Evolutionary conservation across 257 asterid genomes (phyloP).

Genomic region (Nicotiana tabacum): DNA sequence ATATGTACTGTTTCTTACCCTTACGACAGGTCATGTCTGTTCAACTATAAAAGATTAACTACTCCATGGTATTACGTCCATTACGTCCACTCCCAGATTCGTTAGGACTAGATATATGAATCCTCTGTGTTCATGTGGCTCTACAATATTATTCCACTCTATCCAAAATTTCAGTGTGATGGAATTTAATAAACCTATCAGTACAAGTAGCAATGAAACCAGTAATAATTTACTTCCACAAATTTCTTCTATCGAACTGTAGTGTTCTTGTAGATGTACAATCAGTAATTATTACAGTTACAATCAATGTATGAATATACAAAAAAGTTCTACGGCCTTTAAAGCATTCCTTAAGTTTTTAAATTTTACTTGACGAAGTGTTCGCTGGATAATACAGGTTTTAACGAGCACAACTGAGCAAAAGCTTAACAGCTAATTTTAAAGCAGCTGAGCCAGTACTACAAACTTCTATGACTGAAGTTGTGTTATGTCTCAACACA

Average conservation of each 20-base stretch:
- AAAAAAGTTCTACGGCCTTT: background rate
- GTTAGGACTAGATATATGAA: background rate
- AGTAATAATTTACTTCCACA: background rate
- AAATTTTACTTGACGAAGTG: background rate
- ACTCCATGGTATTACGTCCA: background rate
- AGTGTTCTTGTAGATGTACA: background rate
- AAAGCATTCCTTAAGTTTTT: background rate
- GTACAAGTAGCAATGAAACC: background rate
- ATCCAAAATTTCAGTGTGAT: background rate
- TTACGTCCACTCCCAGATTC: background rate
- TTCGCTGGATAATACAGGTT: conserved; percentile 22
- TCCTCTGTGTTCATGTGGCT: background rate
- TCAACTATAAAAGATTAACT: background rate
- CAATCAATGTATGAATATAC: background rate
- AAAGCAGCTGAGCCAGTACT: background rate
- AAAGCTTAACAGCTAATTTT: conserved; percentile 29
- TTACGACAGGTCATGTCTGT: background rate
- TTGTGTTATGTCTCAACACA: background rate
- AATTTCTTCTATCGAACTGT: background rate
- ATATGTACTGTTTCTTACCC: background rate
- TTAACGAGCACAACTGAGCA: conserved; percentile 32
- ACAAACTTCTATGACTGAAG: background rate
- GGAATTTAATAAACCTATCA: background rate
- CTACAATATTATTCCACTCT: background rate
- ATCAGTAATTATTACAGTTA: background rate